Evolutionary conservation across 2,329 filamentous ascomycete species (phyloP).

Genomic region (Penicillium fuscoglaucum): DNA sequence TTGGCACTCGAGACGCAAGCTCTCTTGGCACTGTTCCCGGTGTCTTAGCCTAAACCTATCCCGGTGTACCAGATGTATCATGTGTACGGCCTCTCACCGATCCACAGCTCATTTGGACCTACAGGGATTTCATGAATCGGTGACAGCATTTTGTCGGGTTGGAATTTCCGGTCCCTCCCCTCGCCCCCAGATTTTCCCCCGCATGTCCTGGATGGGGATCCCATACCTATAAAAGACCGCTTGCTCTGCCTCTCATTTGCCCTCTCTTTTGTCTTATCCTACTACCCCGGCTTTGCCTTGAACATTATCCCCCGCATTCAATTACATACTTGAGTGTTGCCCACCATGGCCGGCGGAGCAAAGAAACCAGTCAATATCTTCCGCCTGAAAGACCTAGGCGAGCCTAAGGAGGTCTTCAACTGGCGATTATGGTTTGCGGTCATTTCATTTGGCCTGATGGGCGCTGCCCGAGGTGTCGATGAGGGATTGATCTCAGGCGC

Average conservation of each 20-base stretch:
- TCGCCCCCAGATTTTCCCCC: conserved; percentile 8
- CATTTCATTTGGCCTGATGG: conserved; percentile 71
- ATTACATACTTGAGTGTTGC: not conserved
- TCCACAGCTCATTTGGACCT: not conserved
- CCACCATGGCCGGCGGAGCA: conserved; percentile 46
- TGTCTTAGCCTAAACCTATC: conserved; percentile 15
- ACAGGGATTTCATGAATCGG: not conserved
- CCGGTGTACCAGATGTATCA: conserved; percentile 13
- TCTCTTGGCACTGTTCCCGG: conserved; percentile 19
- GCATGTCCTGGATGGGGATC: not conserved
- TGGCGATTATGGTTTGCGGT: conserved; percentile 78
- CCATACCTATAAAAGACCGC: conserved; percentile 9
- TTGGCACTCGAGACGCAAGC: conserved; percentile 19
- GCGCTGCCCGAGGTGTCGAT: conserved; percentile 75
- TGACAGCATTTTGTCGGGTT: not conserved
- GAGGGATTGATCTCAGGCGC: conserved; percentile 76
- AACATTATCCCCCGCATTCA: not conserved
- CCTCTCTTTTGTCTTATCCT: not conserved
- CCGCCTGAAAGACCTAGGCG: conserved; percentile 61
- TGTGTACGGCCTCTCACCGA: not conserved
- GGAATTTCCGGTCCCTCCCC: not conserved
- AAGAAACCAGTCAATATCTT: conserved; percentile 55
- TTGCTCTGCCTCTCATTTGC: not conserved
- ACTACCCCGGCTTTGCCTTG: not conserved
- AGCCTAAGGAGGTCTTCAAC: conserved; percentile 71